A percentile compares a stretch with the other conserved stretches of the same genome.
Evolutionary conservation across 257 asterid genomes (phyloP).

Genomic region (Ballota nigra): DNA sequence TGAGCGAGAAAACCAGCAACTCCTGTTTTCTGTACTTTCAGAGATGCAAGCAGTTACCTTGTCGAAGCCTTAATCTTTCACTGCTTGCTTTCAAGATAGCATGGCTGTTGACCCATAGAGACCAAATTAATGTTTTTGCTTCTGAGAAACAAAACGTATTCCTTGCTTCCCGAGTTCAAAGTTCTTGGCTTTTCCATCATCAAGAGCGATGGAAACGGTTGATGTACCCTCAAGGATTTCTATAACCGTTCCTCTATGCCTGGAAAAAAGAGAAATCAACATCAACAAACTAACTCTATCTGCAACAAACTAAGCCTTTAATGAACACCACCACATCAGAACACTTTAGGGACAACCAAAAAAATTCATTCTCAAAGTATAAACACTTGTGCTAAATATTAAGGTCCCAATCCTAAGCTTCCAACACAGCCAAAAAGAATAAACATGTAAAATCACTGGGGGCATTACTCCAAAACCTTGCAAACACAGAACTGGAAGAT

Average conservation of each 20-base stretch:
- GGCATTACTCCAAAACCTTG: background rate
- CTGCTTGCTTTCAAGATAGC: constrained; percentile 12
- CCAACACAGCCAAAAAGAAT: background rate
- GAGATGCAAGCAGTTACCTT: background rate
- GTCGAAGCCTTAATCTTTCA: background rate
- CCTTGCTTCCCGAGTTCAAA: constrained; percentile 94
- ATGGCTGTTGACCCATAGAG: background rate
- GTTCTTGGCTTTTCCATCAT: constrained; percentile 67
- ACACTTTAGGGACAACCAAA: background rate
- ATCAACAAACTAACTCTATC: background rate
- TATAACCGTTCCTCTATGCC: constrained; percentile 41
- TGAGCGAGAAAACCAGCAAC: background rate
- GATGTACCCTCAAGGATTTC: constrained; percentile 59
- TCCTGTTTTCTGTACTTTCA: constrained; percentile 1
- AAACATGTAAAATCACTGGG: background rate
- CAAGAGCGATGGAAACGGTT: constrained; percentile 64
- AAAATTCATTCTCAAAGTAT: background rate
- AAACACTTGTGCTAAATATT: background rate
- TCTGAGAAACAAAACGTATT: constrained; percentile 82
- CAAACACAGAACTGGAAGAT: background rate
- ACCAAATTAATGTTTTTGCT: constrained; percentile 48
- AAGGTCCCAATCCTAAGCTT: background rate
- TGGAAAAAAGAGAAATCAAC: constrained; percentile 11
- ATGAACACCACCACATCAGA: background rate
- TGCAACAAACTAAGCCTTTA: background rate